Evolutionary conservation across 106 monocot genomes (phyloP).

Genomic region (Acorus gramineus): DNA sequence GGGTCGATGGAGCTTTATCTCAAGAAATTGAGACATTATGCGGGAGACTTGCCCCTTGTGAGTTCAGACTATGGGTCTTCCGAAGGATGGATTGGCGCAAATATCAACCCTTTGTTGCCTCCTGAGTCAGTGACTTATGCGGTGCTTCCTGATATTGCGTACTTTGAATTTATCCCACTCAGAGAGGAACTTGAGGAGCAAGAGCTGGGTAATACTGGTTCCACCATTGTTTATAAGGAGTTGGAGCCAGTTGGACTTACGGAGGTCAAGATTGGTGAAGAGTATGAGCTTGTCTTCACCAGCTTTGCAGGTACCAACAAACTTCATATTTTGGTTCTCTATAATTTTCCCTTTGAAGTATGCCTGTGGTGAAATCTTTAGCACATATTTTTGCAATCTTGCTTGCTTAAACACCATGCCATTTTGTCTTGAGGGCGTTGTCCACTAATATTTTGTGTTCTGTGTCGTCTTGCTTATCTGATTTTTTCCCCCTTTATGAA

Average conservation of each 20-base stretch:
- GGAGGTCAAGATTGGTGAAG: constrained; percentile 57
- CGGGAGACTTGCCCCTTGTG: constrained; percentile 59
- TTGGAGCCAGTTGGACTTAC: constrained; percentile 57
- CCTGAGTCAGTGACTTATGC: constrained; percentile 57
- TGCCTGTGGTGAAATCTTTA: no score
- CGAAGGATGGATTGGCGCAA: constrained; percentile 73
- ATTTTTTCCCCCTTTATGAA: no score
- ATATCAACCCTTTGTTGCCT: constrained; percentile 43
- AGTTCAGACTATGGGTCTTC: constrained; percentile 81
- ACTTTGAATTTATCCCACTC: constrained; percentile 82
- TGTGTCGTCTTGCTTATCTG: no score
- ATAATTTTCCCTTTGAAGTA: no score
- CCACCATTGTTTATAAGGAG: constrained; percentile 33
- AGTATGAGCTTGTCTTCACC: constrained; percentile 67
- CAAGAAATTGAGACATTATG: constrained; percentile 77
- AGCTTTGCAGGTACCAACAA: constrained; percentile 32
- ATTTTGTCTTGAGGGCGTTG: no score
- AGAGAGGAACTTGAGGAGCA: constrained; percentile 12
- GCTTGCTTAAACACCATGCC: no score
- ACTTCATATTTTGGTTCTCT: no score
- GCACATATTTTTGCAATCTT: no score
- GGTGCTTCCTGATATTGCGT: constrained; percentile 70
- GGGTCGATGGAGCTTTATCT: constrained; percentile 87
- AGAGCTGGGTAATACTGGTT: constrained; percentile 12
- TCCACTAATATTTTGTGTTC: no score